Evolutionary conservation across 106 monocot species (phyloP), one percentile per base, ranked within the genome.

Genomic region (Allium sativum): DNA sequence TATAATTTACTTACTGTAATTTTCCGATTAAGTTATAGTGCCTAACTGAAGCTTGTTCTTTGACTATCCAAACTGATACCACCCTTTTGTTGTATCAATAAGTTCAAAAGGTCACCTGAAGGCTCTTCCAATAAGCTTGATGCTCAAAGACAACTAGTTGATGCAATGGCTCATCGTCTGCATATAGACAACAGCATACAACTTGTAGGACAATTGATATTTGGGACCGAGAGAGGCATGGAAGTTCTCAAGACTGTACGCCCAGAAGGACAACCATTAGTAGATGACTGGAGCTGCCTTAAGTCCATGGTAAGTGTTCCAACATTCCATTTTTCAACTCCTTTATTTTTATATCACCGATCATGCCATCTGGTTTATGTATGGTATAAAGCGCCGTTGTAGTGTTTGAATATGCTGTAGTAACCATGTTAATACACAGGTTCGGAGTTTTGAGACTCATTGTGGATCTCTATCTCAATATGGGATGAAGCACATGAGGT

Each of bases 401-500:
- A n/a, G n/a, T n/a, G n/a, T n/a, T n/a, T n/a, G n/a, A n/a, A n/a
- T 22, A 22, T 22, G 3, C 22, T 22, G 22, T 1, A 22, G 3
- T 22, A 22, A 22, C 3, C 22, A 22, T 22, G 22, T 15, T 4
- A 0, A 12, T 50, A 2, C 8, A 12, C 73, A 93, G 89, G 89
- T 90, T 51, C 76, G 90, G 20, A 70, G 73, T 15, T 95, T 95
- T 59, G 95, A 95, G 66, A 68, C 74, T 50, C 72, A 84, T 40
- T 95, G 95, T 21, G 95, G 95, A 48, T 95, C 95, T 7, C 81
- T 95, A 7, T 81, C 90, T 0, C 90, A 95, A 31, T 95, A 95
- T 44, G 95, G 95, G 0, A 90, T 95, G 90, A 95, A 95, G 46
- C 87, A 95, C 77, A 95, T 84, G 90, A 78, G 95, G 5, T 79